Percentiles rank a stretch among this genome's conserved stretches.
phyloP scores from a whole-genome alignment of 768 basidiomycete genomes.

The Boletus reticulatus region DNA sequence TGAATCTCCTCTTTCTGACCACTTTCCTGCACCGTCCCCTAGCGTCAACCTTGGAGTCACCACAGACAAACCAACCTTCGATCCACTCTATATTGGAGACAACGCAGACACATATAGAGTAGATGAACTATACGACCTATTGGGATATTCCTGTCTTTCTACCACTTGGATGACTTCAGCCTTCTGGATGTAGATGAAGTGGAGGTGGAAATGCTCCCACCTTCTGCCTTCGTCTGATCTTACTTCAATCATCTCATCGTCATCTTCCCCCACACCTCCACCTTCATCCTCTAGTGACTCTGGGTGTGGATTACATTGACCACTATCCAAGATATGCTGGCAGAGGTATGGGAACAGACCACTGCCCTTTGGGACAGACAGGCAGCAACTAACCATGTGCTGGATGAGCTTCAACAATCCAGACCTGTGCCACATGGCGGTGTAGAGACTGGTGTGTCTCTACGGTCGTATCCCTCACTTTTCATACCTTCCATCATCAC shows the following conservation, averaged over 20 bases:
- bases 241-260: conserved; percentile 36
- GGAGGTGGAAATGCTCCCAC: conserved; percentile 17
- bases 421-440: conserved; percentile 38
- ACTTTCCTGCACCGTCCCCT: conserved; percentile 42
- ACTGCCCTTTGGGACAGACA: conserved; percentile 64
- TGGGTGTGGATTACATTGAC: conserved; percentile 34
- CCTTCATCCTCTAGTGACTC: conserved; percentile 38
- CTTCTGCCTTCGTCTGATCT: conserved; percentile 29
- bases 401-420: conserved; percentile 59
- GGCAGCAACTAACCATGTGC: conserved; percentile 50
- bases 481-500: no score
- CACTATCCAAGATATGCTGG: conserved; percentile 52
- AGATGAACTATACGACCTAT: conserved; percentile 63
- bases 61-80: conserved; percentile 46
- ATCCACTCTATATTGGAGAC: conserved; percentile 45
- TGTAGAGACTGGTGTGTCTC: no score
- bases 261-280: conserved; percentile 32
- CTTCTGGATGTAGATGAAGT: conserved; percentile 39
- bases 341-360: conserved; percentile 57
- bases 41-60: conserved; percentile 53
- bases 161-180: conserved; percentile 72
- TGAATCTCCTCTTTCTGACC: conserved; percentile 21
- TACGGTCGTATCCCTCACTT: no score
- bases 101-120: conserved; percentile 38
- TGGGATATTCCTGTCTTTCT: conserved; percentile 56